These are phyloP conservation scores for Boletus fagicola DNA, from an alignment of 768 basidiomycete genomes.

Conservation along the genomic window DNA sequence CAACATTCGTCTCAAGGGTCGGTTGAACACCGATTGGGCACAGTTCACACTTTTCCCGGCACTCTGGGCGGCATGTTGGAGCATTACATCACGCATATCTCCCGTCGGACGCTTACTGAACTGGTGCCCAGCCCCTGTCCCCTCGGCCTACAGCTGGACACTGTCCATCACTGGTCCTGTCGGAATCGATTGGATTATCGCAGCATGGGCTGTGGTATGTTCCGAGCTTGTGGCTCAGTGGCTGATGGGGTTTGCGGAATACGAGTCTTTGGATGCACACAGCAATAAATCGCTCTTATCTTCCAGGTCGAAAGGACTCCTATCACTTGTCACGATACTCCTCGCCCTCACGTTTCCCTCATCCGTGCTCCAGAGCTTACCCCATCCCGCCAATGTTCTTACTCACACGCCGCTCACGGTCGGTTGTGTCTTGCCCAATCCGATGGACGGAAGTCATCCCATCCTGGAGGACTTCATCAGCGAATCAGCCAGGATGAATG, in stretches of 20 bases:
- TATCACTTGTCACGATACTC: slow-evolving; percentile 42
- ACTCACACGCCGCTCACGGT: slow-evolving; percentile 57
- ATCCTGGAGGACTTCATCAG: slow-evolving; percentile 59
- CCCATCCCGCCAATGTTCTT: slow-evolving; percentile 34
- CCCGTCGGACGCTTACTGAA: slow-evolving; percentile 70
- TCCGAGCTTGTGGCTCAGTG: slow-evolving; percentile 53
- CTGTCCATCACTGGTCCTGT: slow-evolving; percentile 53
- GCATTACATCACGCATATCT: slow-evolving; percentile 48
- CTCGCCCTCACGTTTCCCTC: slow-evolving; percentile 56
- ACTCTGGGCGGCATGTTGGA: slow-evolving; percentile 68
- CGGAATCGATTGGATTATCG: slow-evolving; percentile 70
- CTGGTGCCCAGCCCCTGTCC: slow-evolving; percentile 58
- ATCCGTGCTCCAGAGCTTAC: slow-evolving; percentile 41
- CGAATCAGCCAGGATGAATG: slow-evolving; percentile 49
- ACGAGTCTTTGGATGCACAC: slow-evolving; percentile 13
- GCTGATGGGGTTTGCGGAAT: slow-evolving; percentile 47
- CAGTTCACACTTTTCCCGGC: slow-evolving; percentile 62
- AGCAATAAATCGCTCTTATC: slow-evolving; percentile 13
- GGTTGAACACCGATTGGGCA: slow-evolving; percentile 36
- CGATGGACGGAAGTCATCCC: slow-evolving; percentile 41
- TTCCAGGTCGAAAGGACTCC: slow-evolving; percentile 25
- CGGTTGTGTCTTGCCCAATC: slow-evolving; percentile 65
- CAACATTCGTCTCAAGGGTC: slow-evolving; percentile 36
- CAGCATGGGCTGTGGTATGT: slow-evolving; percentile 70
- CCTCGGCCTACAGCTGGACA: slow-evolving; percentile 64